phyloP scores from a whole-genome alignment of 208 protist genomes.

The Entamoeba histolytica region DNA sequence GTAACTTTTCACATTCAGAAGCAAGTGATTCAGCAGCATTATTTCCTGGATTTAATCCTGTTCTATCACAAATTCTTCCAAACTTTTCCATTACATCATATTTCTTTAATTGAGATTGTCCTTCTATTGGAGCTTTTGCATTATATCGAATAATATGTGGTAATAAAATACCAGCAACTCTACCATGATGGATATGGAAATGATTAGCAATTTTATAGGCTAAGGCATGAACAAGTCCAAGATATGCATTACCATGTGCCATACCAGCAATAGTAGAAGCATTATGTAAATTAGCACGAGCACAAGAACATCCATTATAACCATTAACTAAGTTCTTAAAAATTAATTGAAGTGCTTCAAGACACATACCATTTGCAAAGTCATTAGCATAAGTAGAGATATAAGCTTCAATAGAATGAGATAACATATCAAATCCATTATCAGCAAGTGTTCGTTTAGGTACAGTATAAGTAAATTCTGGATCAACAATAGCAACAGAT shows the following conservation, averaged over 20 bases:
- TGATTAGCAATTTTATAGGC: slow-evolving; percentile 48
- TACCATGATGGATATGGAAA: slow-evolving; percentile 1
- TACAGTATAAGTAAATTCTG: background rate
- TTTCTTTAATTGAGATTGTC: too few species aligned
- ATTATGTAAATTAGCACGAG: slow-evolving; percentile 45
- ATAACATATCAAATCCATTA: slow-evolving; percentile 54
- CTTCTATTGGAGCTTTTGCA: background rate
- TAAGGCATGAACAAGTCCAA: slow-evolving; percentile 53
- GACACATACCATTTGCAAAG: background rate
- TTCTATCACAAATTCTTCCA: too few species aligned
- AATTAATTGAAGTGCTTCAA: slow-evolving; percentile 38
- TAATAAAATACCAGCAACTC: background rate
- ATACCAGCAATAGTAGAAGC: slow-evolving; percentile 48
- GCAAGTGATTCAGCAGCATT: too few species aligned
- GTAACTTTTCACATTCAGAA: too few species aligned
- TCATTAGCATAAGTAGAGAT: background rate
- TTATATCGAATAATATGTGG: background rate
- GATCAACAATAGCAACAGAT: background rate
- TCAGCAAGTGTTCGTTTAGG: background rate
- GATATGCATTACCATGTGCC: slow-evolving; percentile 52
- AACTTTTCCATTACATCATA: too few species aligned
- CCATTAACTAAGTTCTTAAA: slow-evolving; percentile 32
- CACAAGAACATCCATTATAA: slow-evolving; percentile 26
- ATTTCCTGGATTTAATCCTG: too few species aligned
- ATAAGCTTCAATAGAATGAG: slow-evolving; percentile 45